Evolutionary conservation across 164 flowering plant species (phyloP), one percentile per base, ranked within the genome.

Genomic region (Echeveria elegans): DNA sequence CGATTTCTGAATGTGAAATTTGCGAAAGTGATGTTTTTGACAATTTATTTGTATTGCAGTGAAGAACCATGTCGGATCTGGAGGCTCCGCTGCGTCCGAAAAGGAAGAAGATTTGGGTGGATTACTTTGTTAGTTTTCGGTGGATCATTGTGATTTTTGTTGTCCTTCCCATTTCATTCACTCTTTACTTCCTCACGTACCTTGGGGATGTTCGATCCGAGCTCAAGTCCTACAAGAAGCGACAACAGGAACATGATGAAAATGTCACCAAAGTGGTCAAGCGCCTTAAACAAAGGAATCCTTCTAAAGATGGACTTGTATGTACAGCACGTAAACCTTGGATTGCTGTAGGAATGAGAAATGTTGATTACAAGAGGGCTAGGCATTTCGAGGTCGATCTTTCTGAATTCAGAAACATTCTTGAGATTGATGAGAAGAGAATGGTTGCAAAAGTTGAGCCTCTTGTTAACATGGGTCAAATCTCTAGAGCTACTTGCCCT

Each of bases 291-390:
- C 74, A 90, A 75, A 86, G 97, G 72, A 82, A 95, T 69, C 87
- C 94, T n/a, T 72, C 83, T 19, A 95, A 83, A 78, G 97, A 92
- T 77, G 99, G 99, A 26, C 87, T 95, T 66, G 97, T 95, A 18
- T 95, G 99, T 88, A 95, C 99, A 24, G 99, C 99, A 26, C 83
- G 99, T 5, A 95, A 95, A 67, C 99, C 99, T 15, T 92, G 86
- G 82, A 88, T 92, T 73, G 99, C 97, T 66, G 99, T 95, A 66
- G 99, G 99, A 69, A 95, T 95, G 99, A 75, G 99, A 3, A 95
- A 95, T 82, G 97, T 95, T 61, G 99, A 95, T 74, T 95, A 95
- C 40, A 95, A 95, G 78, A 84, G 97, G 50, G 99, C 97, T 31
- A 81, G 97, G 5, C 97, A 95, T 73, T 95, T 89, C 69, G 97